phyloP scores from a whole-genome alignment of 257 asterid species.

The Rehmannia glutinosa region DNA sequence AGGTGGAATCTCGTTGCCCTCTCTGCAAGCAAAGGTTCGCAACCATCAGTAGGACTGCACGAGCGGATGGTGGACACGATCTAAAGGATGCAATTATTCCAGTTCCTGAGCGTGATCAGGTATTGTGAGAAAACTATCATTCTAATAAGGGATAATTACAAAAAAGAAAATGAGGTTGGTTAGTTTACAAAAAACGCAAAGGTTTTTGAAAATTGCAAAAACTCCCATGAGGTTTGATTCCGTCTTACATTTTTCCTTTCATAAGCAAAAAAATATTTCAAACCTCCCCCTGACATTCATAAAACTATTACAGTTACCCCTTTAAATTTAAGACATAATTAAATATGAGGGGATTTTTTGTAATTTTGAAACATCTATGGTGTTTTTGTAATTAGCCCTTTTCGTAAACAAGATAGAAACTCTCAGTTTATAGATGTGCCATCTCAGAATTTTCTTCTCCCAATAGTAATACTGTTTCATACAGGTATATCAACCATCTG shows the following conservation, averaged over 20 bases:
- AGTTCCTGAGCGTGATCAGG: slow-evolving; percentile 41
- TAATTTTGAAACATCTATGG: too few species aligned
- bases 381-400: neutral
- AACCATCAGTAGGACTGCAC: neutral
- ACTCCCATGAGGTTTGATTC: neutral
- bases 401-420: too few species aligned
- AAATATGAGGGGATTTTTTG: too few species aligned
- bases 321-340: too few species aligned
- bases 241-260: neutral
- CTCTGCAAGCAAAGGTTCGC: slow-evolving; percentile 1
- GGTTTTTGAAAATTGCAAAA: too few species aligned
- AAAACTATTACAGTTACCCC: too few species aligned
- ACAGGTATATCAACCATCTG: slow-evolving; percentile 83
- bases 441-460: neutral
- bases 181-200: too few species aligned
- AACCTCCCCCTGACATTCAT: too few species aligned
- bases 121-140: slow-evolving; percentile 5
- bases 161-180: too few species aligned
- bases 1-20: slow-evolving; percentile 8
- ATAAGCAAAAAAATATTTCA: too few species aligned
- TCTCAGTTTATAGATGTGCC: neutral
- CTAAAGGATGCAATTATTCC: neutral
- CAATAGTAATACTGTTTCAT: neutral
- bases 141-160: neutral
- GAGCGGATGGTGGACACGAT: neutral